Base-by-base conservation (phyloP, 176 grass and related monocot species). In the Aegilops sharonensis region DNA sequence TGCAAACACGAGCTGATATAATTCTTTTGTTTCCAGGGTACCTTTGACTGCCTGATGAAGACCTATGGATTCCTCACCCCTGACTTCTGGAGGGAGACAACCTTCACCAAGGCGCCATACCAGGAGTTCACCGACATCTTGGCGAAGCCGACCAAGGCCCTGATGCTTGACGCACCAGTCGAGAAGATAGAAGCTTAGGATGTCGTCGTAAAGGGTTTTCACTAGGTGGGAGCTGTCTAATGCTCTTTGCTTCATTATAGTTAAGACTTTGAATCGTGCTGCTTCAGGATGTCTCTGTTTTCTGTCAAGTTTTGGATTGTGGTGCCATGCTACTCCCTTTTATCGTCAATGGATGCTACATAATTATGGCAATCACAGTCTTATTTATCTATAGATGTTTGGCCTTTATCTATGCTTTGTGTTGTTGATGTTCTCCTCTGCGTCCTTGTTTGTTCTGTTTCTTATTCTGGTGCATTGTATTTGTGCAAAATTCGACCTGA, bases 141-240 rank as follows among this genome's bases (percentile, higher is more conserved):
- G 68, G 90, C 86, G 11, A 97, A 92, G 84, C 86, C 88, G 1
- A 87, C 83, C 11, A 92, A 93, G 78, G 90, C 84, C 23, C 78
- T 90, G 72, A 50, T 90, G 0, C 25, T 25, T 25, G 25, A 25
- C 1, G 25, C 25, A 25, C 25, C 25, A 25, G 25, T 25, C 25
- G 25, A 25, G 25, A 93, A 88, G 62, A 27, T 84, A 72, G 91
- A 93, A 64, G 91, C 88, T 64, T 88, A 93, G 85, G 67, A 68
- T 90, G 78, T 64, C 21, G 11, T 2, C 23, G 39, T 85, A 56
- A 81, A 81, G 77, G 63, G 81, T 75, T 61, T 36, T 62, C 2
- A 18, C 77, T 85, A 18, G 40, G 56, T 43, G 11, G 29, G 62
- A 54, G 69, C 50, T 77, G 52, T 85, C 70, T 56, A 52, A 63